A percentile compares a stretch with the other conserved stretches of the same genome.
phyloP scores from a whole-genome alignment of 805 yeast species.

The Teunomyces aglyptinius region DNA sequence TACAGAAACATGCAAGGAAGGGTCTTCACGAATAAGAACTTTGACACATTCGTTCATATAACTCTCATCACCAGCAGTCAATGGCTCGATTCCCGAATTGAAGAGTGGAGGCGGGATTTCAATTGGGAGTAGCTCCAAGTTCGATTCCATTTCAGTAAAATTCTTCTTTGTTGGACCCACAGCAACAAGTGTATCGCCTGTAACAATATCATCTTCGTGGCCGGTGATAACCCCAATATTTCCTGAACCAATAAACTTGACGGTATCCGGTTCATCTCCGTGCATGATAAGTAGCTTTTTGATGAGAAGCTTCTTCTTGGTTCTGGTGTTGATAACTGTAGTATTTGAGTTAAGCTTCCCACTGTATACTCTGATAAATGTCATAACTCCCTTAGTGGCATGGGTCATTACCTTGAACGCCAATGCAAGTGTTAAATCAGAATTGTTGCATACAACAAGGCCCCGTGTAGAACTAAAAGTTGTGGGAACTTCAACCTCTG shows the following conservation, averaged over 20 bases:
- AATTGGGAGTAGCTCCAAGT: slow-evolving; percentile 67
- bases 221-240: slow-evolving; percentile 91
- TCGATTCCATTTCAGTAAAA: slow-evolving; percentile 43
- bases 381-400: slow-evolving; percentile 76
- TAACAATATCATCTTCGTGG: slow-evolving; percentile 61
- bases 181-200: slow-evolving; percentile 87
- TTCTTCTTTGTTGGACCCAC: slow-evolving; percentile 49
- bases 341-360: slow-evolving; percentile 69
- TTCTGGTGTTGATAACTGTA: slow-evolving; percentile 64
- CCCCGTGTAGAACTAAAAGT: slow-evolving; percentile 45
- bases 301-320: slow-evolving; percentile 62
- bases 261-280: slow-evolving; percentile 81
- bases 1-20: slow-evolving; percentile 67
- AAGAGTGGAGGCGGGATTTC: slow-evolving; percentile 90
- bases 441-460: slow-evolving; percentile 51
- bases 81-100: slow-evolving; percentile 79
- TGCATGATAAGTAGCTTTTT: slow-evolving; percentile 78
- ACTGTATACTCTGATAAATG: slow-evolving; percentile 83
- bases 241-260: slow-evolving; percentile 62
- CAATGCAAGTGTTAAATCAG: slow-evolving; percentile 68
- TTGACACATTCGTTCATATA: slow-evolving; percentile 68
- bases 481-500: slow-evolving; percentile 26
- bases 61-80: slow-evolving; percentile 75
- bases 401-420: slow-evolving; percentile 93
- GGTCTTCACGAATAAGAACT: slow-evolving; percentile 80